Conservation (phyloP, 495 filamentous ascomycete genomes). For the Talaromyces proteolyticus region DNA sequence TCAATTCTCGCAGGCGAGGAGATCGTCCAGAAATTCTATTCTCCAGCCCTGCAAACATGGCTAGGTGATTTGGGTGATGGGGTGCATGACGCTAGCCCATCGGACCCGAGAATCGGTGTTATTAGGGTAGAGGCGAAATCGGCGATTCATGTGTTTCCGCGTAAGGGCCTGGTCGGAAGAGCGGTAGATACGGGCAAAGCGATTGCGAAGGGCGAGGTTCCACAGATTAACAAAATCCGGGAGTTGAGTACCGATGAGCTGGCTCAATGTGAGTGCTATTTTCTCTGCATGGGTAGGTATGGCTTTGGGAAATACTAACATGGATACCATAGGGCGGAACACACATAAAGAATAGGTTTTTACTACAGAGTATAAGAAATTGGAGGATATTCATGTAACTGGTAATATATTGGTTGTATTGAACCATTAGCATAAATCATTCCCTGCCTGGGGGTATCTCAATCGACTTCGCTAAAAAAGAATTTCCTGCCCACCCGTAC, state of each 20-base stretch:
- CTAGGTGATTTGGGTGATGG: conserved; percentile 88
- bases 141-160: conserved; percentile 38
- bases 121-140: conserved; percentile 41
- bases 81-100: conserved; percentile 72
- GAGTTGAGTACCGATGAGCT: conserved; percentile 69
- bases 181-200: conserved; percentile 71
- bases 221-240: conserved; percentile 70
- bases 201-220: conserved; percentile 62
- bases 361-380: no score
- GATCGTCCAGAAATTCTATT: conserved; percentile 72
- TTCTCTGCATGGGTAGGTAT: neutral
- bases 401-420: no score
- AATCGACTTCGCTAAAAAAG: neutral
- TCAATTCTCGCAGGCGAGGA: conserved; percentile 61
- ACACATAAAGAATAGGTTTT: neutral
- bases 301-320: neutral
- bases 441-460: neutral
- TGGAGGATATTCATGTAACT: neutral
- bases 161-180: conserved; percentile 45
- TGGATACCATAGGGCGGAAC: neutral
- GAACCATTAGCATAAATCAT: neutral
- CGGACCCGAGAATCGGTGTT: conserved; percentile 70
- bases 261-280: conserved; percentile 27
- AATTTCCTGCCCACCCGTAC: neutral
- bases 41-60: conserved; percentile 73